phyloP scores from a whole-genome alignment of 2,329 filamentous ascomycete species.

The Fusarium subglutinans region DNA sequence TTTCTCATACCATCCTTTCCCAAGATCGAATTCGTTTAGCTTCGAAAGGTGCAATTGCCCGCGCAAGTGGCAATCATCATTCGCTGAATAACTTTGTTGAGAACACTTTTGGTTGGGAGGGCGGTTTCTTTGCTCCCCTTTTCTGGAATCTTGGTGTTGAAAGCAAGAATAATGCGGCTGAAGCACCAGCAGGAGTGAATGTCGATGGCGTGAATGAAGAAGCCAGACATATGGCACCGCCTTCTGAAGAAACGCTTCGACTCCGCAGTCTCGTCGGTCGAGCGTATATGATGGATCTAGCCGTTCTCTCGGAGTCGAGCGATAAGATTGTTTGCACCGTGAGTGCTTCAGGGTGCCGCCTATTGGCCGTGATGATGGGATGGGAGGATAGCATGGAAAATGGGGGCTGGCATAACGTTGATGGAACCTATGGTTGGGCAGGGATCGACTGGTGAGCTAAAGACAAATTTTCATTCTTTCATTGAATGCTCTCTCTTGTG shows the following conservation, averaged over 20 bases:
- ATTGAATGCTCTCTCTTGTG: background rate
- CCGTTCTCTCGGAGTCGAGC: conserved; percentile 73
- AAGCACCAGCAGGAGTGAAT: conserved; percentile 43
- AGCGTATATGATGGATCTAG: conserved; percentile 84
- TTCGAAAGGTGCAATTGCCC: conserved; percentile 63
- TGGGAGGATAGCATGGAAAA: conserved; percentile 74
- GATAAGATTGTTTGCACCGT: conserved; percentile 82
- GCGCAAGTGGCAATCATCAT: conserved; percentile 53
- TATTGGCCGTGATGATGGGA: conserved; percentile 87
- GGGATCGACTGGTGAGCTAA: conserved; percentile 51
- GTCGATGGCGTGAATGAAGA: conserved; percentile 40
- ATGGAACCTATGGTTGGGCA: conserved; percentile 73
- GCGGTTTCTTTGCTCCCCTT: conserved; percentile 83
- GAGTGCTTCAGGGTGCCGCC: conserved; percentile 75
- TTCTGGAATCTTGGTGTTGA: conserved; percentile 78
- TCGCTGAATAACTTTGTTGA: conserved; percentile 75
- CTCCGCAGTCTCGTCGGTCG: conserved; percentile 79
- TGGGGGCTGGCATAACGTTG: conserved; percentile 80
- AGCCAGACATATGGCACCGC: conserved; percentile 42
- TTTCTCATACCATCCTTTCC: conserved; percentile 66
- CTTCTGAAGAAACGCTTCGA: conserved; percentile 65
- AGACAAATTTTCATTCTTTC: background rate
- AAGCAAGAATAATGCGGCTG: conserved; percentile 53
- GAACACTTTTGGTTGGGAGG: conserved; percentile 85
- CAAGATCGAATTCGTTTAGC: conserved; percentile 82